Evolutionary conservation across 345 rosid genomes (phyloP).

Genomic region (Eucalyptus marginata): DNA sequence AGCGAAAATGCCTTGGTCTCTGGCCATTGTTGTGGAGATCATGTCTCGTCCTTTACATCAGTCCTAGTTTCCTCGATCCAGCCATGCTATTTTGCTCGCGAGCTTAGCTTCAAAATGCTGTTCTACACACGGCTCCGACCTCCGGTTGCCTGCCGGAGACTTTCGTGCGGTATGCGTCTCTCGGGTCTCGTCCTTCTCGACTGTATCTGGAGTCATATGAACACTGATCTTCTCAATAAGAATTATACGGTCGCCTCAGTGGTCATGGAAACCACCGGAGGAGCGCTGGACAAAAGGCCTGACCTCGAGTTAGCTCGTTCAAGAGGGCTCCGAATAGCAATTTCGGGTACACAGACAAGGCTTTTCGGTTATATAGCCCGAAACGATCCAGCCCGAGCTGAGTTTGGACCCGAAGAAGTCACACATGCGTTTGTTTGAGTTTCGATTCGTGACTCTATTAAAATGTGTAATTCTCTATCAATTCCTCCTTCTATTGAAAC

Average conservation of each 20-base stretch:
- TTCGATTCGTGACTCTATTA: neutral
- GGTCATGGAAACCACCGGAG: neutral
- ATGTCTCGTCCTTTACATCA: rapidly evolving
- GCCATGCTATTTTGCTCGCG: neutral
- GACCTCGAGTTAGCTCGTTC: neutral
- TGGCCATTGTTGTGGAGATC: neutral
- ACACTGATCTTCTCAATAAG: neutral
- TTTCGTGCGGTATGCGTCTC: neutral
- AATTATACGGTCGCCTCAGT: neutral
- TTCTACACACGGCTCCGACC: neutral
- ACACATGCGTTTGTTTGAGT: neutral
- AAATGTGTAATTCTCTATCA: neutral
- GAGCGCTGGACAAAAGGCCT: neutral
- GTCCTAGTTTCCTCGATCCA: neutral
- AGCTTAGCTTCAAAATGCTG: neutral
- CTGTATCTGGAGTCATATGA: neutral
- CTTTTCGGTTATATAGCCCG: neutral
- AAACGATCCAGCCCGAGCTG: neutral
- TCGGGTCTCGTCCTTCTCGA: neutral
- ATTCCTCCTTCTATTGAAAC: neutral
- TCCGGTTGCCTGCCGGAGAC: neutral
- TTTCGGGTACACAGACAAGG: neutral
- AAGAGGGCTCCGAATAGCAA: neutral
- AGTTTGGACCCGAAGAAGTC: neutral
- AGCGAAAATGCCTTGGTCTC: neutral